Conservation (phyloP, 148 eudicot species). For the Amaranthus hypochondriacus region DNA sequence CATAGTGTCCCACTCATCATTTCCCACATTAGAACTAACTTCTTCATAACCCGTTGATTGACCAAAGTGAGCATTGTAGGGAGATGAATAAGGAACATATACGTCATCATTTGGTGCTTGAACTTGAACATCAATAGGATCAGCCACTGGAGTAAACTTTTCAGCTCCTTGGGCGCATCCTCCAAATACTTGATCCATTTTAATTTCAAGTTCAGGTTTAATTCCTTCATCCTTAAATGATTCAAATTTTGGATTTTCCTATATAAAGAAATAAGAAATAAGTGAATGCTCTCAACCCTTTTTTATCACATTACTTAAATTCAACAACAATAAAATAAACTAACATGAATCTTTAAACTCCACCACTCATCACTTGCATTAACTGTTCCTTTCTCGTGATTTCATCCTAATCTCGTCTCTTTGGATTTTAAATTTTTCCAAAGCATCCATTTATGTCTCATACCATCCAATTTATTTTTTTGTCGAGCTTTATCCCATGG, state of each 20-base stretch:
- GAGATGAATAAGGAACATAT: not conserved
- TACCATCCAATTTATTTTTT: not conserved
- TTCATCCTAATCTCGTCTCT: not conserved
- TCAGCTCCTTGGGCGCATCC: not conserved
- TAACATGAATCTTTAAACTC: not conserved
- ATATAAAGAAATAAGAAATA: not conserved
- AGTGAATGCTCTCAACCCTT: no score
- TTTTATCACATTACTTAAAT: no score
- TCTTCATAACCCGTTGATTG: not conserved
- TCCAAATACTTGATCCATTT: not conserved
- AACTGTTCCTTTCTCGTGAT: not conserved
- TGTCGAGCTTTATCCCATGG: not conserved
- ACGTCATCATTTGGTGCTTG: no score
- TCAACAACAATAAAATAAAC: not conserved
- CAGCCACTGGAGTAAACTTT: not conserved
- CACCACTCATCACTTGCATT: not conserved
- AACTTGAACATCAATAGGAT: not conserved
- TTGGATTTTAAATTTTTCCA: not conserved
- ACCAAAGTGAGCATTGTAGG: not conserved
- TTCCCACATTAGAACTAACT: not conserved
- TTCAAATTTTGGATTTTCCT: slow-evolving; percentile 6
- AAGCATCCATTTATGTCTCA: not conserved
- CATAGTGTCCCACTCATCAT: not conserved
- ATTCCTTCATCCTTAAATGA: not conserved
- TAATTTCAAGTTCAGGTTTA: not conserved